phyloP scores from a whole-genome alignment of 1,284 basidiomycete genomes.

The Malassezia caprae region DNA sequence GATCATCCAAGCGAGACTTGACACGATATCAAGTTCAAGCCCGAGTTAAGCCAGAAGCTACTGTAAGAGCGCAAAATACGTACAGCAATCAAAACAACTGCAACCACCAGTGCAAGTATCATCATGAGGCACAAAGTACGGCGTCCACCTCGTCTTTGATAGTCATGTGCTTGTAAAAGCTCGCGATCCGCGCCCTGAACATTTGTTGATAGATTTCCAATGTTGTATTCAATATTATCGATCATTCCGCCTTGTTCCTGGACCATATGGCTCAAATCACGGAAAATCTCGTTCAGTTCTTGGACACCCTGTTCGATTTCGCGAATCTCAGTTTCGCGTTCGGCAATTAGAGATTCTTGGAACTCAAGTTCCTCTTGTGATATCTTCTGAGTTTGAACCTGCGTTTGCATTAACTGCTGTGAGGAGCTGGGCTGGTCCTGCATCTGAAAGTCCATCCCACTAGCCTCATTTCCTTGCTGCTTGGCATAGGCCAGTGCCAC shows the following conservation, averaged over 20 bases:
- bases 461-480: background rate
- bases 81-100: slow-evolving; percentile 73
- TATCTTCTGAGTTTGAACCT: slow-evolving; percentile 1
- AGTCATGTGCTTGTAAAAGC: slow-evolving; percentile 77
- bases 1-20: background rate
- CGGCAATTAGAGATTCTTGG: slow-evolving; percentile 88
- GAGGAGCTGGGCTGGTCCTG: slow-evolving; percentile 4
- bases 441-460: background rate
- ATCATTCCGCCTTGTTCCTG: slow-evolving; percentile 89
- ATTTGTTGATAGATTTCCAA: slow-evolving; percentile 73
- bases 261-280: slow-evolving; percentile 87
- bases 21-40: background rate
- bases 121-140: slow-evolving; percentile 81
- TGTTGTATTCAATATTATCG: slow-evolving; percentile 93
- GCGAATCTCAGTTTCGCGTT: slow-evolving; percentile 85
- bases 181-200: slow-evolving; percentile 77
- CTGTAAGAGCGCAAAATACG: background rate
- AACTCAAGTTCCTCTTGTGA: slow-evolving; percentile 71
- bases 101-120: slow-evolving; percentile 72
- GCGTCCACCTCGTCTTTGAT: slow-evolving; percentile 85
- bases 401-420: slow-evolving; percentile 1
- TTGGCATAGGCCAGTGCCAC: slow-evolving; percentile 64
- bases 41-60: background rate
- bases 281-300: slow-evolving; percentile 92
- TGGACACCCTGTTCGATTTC: slow-evolving; percentile 97